A percentile compares a stretch with the other conserved stretches of the same genome.
Evolutionary conservation across 2,329 filamentous ascomycete genomes (phyloP).

Genomic region (Onygenales sp.): DNA sequence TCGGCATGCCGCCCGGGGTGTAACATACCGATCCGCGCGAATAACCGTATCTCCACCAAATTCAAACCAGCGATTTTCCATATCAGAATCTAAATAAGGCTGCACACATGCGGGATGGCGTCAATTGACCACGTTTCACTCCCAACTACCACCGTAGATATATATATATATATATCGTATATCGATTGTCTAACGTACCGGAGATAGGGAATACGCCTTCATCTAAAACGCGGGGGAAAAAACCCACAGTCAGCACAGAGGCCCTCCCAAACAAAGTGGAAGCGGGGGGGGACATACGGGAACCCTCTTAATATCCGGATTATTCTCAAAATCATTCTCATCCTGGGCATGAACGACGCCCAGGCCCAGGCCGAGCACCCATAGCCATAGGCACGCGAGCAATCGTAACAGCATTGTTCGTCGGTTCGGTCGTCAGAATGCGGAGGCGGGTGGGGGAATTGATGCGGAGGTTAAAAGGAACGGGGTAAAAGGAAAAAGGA

Average conservation of each 20-base stretch:
- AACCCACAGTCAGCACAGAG: constrained; percentile 10
- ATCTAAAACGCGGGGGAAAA: constrained; percentile 43
- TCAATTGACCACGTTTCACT: constrained; percentile 8
- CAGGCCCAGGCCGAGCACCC: constrained; percentile 24
- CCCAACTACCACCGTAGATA: not conserved
- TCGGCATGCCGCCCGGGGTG: not conserved
- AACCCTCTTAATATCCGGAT: constrained; percentile 53
- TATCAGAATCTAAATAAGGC: constrained; percentile 96
- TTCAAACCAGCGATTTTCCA: constrained; percentile 98
- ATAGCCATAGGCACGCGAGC: constrained; percentile 17
- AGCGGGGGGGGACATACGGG: constrained; percentile 42
- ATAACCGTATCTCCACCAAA: constrained; percentile 94
- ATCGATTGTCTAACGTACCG: constrained; percentile 47
- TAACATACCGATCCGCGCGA: constrained; percentile 49
- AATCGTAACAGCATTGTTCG: constrained; percentile 10
- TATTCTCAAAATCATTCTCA: constrained; percentile 36
- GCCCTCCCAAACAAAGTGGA: not conserved
- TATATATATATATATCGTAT: constrained; percentile 1
- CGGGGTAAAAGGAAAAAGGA: not conserved
- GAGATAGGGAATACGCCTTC: constrained; percentile 72
- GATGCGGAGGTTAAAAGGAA: not conserved
- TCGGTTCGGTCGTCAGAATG: not conserved
- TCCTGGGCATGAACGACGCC: constrained; percentile 15
- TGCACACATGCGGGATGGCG: constrained; percentile 28
- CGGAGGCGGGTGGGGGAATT: not conserved